Evolutionary conservation across 805 yeast species (phyloP).

Genomic region (Grigorovia jiainica): DNA sequence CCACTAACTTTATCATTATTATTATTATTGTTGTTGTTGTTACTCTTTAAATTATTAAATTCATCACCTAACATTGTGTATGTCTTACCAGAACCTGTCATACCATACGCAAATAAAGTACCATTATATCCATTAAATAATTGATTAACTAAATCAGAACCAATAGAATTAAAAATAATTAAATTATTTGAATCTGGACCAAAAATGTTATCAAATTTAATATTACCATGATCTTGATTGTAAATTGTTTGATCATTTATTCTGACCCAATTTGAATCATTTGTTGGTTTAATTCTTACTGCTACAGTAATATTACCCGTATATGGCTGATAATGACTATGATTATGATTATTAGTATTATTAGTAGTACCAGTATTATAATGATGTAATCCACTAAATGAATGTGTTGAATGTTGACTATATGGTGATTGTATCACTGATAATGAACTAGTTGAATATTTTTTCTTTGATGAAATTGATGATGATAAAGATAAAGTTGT

Average conservation of each 20-base stretch:
- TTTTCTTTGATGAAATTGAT: slow-evolving; percentile 1
- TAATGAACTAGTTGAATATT: background rate
- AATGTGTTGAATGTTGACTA: too few relatives aligned
- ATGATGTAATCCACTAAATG: background rate
- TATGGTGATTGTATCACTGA: too few relatives aligned
- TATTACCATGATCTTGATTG: slow-evolving; percentile 52
- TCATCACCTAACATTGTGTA: slow-evolving; percentile 69
- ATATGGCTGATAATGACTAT: slow-evolving; percentile 1
- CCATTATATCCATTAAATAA: slow-evolving; percentile 72
- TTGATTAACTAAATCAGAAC: slow-evolving; percentile 42
- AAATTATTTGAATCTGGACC: slow-evolving; percentile 44
- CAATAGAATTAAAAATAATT: slow-evolving; percentile 52
- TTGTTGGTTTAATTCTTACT: slow-evolving; percentile 2
- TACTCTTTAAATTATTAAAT: background rate
- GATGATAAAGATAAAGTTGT: background rate
- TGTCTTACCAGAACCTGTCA: slow-evolving; percentile 92
- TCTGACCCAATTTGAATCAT: slow-evolving; percentile 13
- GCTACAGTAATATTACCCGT: slow-evolving; percentile 4
- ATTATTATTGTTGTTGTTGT: background rate
- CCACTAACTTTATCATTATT: slow-evolving; percentile 31
- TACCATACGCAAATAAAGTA: slow-evolving; percentile 88
- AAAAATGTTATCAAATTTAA: slow-evolving; percentile 73
- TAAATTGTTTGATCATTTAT: slow-evolving; percentile 33
- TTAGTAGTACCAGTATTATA: background rate
- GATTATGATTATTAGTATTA: background rate